A percentile compares a stretch with the other conserved stretches of the same genome.
Evolutionary conservation across 495 filamentous ascomycete species (phyloP).

Genomic region (Pyronema domesticum): DNA sequence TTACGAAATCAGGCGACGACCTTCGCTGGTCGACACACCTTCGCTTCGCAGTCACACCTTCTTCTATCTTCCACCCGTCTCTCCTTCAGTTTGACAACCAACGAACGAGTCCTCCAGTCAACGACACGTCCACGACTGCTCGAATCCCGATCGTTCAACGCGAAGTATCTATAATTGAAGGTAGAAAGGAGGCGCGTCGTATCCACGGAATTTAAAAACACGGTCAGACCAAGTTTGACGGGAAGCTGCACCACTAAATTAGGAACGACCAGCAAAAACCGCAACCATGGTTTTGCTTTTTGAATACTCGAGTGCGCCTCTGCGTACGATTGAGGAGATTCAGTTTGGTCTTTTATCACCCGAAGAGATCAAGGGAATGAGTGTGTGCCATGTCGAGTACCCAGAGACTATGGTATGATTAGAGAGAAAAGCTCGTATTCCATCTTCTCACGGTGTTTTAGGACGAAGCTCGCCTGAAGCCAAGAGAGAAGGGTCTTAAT

Average conservation of each 20-base stretch:
- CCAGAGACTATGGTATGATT: slow-evolving; percentile 77
- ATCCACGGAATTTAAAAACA: neutral
- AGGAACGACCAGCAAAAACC: slow-evolving; percentile 5
- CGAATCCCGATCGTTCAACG: neutral
- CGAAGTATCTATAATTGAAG: neutral
- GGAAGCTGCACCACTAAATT: neutral
- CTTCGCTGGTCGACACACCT: slow-evolving; percentile 1
- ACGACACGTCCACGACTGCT: neutral
- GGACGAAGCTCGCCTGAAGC: slow-evolving; percentile 76
- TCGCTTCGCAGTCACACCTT: neutral
- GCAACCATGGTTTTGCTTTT: slow-evolving; percentile 80
- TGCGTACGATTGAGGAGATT: slow-evolving; percentile 92
- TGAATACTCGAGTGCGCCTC: slow-evolving; percentile 77
- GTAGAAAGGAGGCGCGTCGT: neutral
- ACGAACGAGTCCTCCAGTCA: neutral
- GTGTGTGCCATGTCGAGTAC: slow-evolving; percentile 78
- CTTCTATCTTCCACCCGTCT: neutral
- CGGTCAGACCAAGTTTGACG: neutral
- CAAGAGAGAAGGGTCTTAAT: slow-evolving; percentile 75
- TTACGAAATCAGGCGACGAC: neutral
- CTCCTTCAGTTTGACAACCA: neutral
- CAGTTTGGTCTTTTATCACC: slow-evolving; percentile 94
- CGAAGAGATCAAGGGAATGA: slow-evolving; percentile 96
- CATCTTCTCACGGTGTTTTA: slow-evolving; percentile 19
- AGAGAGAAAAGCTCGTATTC: neutral